Evolutionary conservation across 23 red algal species (phyloP).

Genomic region (Gracilaria domingensis): DNA sequence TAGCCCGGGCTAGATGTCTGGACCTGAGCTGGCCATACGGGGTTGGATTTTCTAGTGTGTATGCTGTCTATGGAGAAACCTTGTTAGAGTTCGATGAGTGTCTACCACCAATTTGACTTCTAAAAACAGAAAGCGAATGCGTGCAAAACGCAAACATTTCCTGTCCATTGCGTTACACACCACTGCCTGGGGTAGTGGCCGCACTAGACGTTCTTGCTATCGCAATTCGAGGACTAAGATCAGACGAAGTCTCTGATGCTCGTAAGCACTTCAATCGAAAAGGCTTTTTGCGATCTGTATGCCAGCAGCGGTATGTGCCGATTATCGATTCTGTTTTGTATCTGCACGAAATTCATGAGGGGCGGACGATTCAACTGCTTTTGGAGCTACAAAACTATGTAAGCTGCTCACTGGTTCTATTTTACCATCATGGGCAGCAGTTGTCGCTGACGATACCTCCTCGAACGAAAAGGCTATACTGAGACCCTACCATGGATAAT

Average conservation of each 20-base stretch:
- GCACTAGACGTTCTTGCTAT: no score
- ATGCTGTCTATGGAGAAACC: not conserved
- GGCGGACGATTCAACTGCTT: slow-evolving; percentile 39
- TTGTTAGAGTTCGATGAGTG: not conserved
- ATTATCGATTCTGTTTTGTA: slow-evolving; percentile 50
- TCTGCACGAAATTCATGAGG: slow-evolving; percentile 23
- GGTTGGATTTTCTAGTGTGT: not conserved
- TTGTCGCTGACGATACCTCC: slow-evolving; percentile 38
- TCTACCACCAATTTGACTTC: not conserved
- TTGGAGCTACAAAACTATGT: slow-evolving; percentile 10
- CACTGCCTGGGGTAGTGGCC: not conserved
- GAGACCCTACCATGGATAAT: slow-evolving; percentile 1
- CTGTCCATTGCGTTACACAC: not conserved
- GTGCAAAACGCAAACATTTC: not conserved
- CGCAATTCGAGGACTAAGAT: not conserved
- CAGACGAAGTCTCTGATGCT: slow-evolving; percentile 18
- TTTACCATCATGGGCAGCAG: not conserved
- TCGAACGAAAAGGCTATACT: slow-evolving; percentile 15
- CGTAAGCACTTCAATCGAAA: slow-evolving; percentile 37
- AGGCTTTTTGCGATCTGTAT: slow-evolving; percentile 29
- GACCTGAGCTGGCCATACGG: not conserved
- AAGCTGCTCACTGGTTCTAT: not conserved
- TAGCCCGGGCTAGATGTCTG: slow-evolving; percentile 10
- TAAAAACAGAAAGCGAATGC: not conserved
- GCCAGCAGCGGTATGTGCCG: slow-evolving; percentile 39